A percentile compares a stretch with the other conserved stretches of the same genome.
These are phyloP conservation scores for Penicillium thymicola DNA, from an alignment of 2,329 filamentous ascomycete species.

Conservation along the genomic window DNA sequence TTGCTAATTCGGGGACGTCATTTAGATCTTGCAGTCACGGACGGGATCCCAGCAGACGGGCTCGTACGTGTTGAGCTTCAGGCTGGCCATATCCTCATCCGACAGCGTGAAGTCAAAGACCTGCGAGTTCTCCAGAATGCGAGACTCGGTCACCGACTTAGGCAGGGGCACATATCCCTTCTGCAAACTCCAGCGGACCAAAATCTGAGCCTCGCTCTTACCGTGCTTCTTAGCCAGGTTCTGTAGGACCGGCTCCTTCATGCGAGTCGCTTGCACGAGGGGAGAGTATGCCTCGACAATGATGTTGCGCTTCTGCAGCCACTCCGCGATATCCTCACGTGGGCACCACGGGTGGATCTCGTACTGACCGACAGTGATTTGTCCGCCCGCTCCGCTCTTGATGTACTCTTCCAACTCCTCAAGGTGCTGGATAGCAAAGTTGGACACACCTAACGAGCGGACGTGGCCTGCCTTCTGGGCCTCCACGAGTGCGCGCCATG, in stretches of 20 bases:
- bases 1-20: neutral
- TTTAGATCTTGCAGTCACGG: slow-evolving; percentile 26
- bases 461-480: slow-evolving; percentile 39
- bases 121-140: slow-evolving; percentile 60
- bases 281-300: slow-evolving; percentile 58
- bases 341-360: slow-evolving; percentile 88
- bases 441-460: slow-evolving; percentile 43
- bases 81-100: slow-evolving; percentile 55
- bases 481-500: slow-evolving; percentile 43
- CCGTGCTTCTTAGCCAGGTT: slow-evolving; percentile 54
- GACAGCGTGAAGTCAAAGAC: slow-evolving; percentile 60
- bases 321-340: slow-evolving; percentile 73
- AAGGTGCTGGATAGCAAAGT: slow-evolving; percentile 41
- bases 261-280: slow-evolving; percentile 45
- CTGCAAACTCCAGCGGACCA: slow-evolving; percentile 61
- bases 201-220: slow-evolving; percentile 57
- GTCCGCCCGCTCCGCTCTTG: slow-evolving; percentile 50
- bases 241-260: slow-evolving; percentile 53
- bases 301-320: slow-evolving; percentile 65
- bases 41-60: slow-evolving; percentile 59
- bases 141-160: slow-evolving; percentile 58
- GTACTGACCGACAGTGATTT: slow-evolving; percentile 80
- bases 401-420: slow-evolving; percentile 43
- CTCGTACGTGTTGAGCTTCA: slow-evolving; percentile 55
- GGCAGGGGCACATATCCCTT: slow-evolving; percentile 62